These are phyloP conservation scores for Tulasnella calospora DNA, from an alignment of 768 basidiomycete genomes.

Conservation along the genomic window DNA sequence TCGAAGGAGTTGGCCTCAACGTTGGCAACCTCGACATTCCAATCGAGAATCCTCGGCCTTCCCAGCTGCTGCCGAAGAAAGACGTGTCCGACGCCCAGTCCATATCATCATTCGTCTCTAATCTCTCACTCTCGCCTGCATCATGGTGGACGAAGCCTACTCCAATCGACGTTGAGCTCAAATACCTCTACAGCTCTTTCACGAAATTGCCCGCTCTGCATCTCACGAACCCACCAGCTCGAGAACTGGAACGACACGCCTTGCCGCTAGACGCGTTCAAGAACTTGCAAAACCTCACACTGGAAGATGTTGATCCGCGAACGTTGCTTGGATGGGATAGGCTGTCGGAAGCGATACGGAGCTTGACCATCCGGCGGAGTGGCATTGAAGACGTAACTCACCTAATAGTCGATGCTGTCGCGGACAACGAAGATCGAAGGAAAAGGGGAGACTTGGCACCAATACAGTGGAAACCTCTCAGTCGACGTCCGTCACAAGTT, in stretches of 20 bases:
- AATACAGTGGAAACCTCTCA: constrained; percentile 4
- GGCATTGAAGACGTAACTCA: constrained; percentile 78
- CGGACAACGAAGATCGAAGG: constrained; percentile 67
- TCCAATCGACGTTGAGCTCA: constrained; percentile 67
- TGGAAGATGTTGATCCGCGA: constrained; percentile 76
- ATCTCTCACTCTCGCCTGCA: constrained; percentile 61
- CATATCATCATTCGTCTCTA: constrained; percentile 69
- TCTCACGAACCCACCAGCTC: constrained; percentile 60
- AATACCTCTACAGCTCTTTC: constrained; percentile 82
- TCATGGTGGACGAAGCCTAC: constrained; percentile 66
- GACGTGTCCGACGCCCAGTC: constrained; percentile 74
- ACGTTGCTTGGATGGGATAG: constrained; percentile 78
- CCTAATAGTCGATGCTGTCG: constrained; percentile 67
- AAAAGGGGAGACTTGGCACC: constrained; percentile 32
- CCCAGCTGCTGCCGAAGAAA: constrained; percentile 43
- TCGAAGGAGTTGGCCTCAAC: constrained; percentile 72
- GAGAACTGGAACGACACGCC: constrained; percentile 47
- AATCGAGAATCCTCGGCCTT: constrained; percentile 66
- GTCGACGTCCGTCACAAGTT: not conserved
- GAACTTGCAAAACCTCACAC: constrained; percentile 71
- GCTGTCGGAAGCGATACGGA: constrained; percentile 61
- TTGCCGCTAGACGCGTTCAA: constrained; percentile 81
- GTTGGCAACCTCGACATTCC: constrained; percentile 77
- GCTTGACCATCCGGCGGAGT: constrained; percentile 70
- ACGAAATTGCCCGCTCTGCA: constrained; percentile 80